These are phyloP conservation scores for Lecanicillium sp. DNA, from an alignment of 2,329 filamentous ascomycete species.

Conservation along the genomic window DNA sequence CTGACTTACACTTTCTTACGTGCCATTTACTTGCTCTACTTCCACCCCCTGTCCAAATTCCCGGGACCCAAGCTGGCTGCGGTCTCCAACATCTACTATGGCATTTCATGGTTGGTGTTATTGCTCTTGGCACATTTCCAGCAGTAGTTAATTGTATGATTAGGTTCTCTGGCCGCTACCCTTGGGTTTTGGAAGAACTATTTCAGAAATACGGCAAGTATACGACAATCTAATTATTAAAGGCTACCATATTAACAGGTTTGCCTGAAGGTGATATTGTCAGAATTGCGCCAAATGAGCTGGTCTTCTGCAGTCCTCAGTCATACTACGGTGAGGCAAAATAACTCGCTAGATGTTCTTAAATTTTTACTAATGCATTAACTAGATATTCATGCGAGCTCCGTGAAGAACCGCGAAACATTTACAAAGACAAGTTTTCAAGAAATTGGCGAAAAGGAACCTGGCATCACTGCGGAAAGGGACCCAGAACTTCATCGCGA, in stretches of 20 bases:
- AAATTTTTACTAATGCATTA: not conserved
- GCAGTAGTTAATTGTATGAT: not conserved
- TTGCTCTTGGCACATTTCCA: not conserved
- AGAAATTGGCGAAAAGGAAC: not conserved
- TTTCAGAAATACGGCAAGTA: not conserved
- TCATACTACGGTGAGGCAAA: not conserved
- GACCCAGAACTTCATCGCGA: not conserved
- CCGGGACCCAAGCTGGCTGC: constrained; percentile 2
- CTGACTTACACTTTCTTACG: not conserved
- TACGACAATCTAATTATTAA: not conserved
- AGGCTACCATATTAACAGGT: not conserved
- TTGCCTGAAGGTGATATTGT: not conserved
- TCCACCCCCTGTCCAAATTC: not conserved
- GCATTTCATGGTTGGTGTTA: constrained; percentile 22
- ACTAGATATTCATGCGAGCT: not conserved
- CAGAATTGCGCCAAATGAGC: not conserved
- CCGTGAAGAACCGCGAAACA: not conserved
- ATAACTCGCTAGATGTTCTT: not conserved
- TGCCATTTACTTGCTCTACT: not conserved
- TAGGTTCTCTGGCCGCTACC: not conserved
- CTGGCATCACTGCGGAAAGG: not conserved
- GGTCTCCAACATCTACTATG: constrained; percentile 2
- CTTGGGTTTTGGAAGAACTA: not conserved
- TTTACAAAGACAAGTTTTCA: not conserved
- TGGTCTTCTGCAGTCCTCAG: not conserved